Evolutionary conservation across 257 asterid genomes (phyloP), one percentile per base, ranked within the genome.

Genomic region (Lantana camara): DNA sequence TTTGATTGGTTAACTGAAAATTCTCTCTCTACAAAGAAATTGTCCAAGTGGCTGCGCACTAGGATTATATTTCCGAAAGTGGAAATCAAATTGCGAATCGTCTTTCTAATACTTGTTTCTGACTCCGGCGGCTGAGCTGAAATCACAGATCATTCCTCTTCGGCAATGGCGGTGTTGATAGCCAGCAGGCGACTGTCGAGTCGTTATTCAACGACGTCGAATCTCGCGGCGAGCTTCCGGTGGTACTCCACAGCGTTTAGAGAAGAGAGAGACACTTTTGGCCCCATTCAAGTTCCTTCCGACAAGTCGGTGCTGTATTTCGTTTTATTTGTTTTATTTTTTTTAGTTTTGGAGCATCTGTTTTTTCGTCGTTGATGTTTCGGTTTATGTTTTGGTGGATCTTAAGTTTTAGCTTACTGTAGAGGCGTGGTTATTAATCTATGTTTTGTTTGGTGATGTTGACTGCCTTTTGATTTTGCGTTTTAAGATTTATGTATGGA

Each of bases 261-360:
- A 72, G 97, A 90, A 70, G 99, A 93, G 69, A 73, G 80, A 59
- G 99, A 93, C 62, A 90, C 97, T 7, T 93, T 93, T 70, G 97
- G 99, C 45, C 96, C 95, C 46, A 93, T 93, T 77, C 90, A 71
- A 63, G 99, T 90, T 46, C 96, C 97, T 1, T 71, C 85, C 53
- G 87, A 90, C 78, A 87, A 82, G 97, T 75, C 7, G 44, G 73
- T 68, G 13, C 51, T 30, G 38, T 62, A 20, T 44, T 24, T 57
- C 7, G 62, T n/a, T 46, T 9, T 41, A 0, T 8, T 5, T 34
- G 45, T 17, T 16, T n/a, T n/a, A n/a, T 20, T 30, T 13, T 29
- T 19, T 29, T 9, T n/a, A 5, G 4, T 27, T 27, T 27, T 27
- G 2, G 32, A 27, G 32, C 2, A 2, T 27, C 32, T 27, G 32